These are phyloP conservation scores for Stachybotrys echinatus DNA, from an alignment of 2,329 filamentous ascomycete genomes.

Conservation along the genomic window DNA sequence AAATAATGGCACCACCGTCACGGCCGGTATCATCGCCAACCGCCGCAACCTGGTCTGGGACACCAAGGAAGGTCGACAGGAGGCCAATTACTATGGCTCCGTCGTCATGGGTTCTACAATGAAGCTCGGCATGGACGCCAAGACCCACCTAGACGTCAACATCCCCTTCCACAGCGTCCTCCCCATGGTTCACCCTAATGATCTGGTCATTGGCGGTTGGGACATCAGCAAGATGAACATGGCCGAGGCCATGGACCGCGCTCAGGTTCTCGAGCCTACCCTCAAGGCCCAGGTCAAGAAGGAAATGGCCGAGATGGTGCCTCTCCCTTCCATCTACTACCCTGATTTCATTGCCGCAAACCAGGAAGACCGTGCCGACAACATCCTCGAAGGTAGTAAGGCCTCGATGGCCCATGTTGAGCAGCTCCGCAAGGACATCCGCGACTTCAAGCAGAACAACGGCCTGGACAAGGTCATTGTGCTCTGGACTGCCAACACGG, in stretches of 20 bases:
- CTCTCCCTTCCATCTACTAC: slow-evolving; percentile 94
- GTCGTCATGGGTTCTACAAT: slow-evolving; percentile 95
- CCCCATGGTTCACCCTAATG: slow-evolving; percentile 96
- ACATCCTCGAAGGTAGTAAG: slow-evolving; percentile 76
- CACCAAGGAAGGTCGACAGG: slow-evolving; percentile 79
- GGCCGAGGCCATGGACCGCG: slow-evolving; percentile 89
- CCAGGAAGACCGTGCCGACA: slow-evolving; percentile 94
- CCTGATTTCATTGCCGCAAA: slow-evolving; percentile 99
- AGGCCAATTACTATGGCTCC: slow-evolving; percentile 97
- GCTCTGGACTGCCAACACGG: slow-evolving; percentile 98
- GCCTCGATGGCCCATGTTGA: slow-evolving; percentile 85
- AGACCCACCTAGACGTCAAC: slow-evolving; percentile 85
- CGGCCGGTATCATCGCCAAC: slow-evolving; percentile 95
- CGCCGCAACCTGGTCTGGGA: slow-evolving; percentile 83
- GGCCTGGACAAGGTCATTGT: slow-evolving; percentile 91
- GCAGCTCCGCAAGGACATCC: slow-evolving; percentile 88
- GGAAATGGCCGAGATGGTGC: slow-evolving; percentile 85
- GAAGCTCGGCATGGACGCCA: slow-evolving; percentile 85
- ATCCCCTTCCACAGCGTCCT: slow-evolving; percentile 92
- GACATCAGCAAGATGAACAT: slow-evolving; percentile 92
- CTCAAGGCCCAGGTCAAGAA: slow-evolving; percentile 87
- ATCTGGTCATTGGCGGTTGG: slow-evolving; percentile 93
- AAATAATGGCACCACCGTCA: slow-evolving; percentile 97
- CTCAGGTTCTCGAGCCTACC: slow-evolving; percentile 89
- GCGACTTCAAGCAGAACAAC: slow-evolving; percentile 84